Evolutionary conservation across 192 early-diverging fungal species (phyloP), one percentile per base, ranked within the genome.

Genomic region (Gryganskiella cystojenkinii): DNA sequence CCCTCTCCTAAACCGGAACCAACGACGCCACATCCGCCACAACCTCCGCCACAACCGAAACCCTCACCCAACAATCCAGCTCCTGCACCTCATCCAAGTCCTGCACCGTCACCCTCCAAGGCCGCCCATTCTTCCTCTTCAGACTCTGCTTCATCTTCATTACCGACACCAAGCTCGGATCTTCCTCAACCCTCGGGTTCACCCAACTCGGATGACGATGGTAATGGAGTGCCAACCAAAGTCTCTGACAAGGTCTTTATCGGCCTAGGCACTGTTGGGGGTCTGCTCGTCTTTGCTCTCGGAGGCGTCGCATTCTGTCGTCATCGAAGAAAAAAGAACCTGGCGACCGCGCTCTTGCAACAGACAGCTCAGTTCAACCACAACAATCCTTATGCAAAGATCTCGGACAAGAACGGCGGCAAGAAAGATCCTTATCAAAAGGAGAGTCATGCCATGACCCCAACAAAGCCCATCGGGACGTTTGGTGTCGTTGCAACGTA

Each of bases 401-500:
- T 75, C 7, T 61, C 79, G 13, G 70, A 70, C n/a, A n/a, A n/a
- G n/a, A n/a, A n/a, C n/a, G n/a, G n/a, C n/a, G 20, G 34, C 61
- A 14, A 33, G 14, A 7, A 43, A 37, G 11, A 20, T 53, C 1
- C 49, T 60, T 33, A n/a, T n/a, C n/a, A n/a, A n/a, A 69, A 66
- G 63, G 76, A 68, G 66, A 73, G 51, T 35, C 49, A 57, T 20
- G 50, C 60, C 11, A 68, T 56, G 68, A 76, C 53, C 24, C 70
- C 74, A 11, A 74, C 72, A 27, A 73, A 79, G 35, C 72, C 87
- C 1, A 6, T 84, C 9, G 84, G 86, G 22, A 74, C 80, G 27
- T 89, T 69, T 35, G 71, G 44, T 25, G 85, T 85, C 3, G 50
- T 82, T 3, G 55, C 80, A 14, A 85, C 81, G 2, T 87, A 87